Base-by-base conservation (phyloP, 1,284 basidiomycete genomes). In the Neotropicomus parvogracilis region DNA sequence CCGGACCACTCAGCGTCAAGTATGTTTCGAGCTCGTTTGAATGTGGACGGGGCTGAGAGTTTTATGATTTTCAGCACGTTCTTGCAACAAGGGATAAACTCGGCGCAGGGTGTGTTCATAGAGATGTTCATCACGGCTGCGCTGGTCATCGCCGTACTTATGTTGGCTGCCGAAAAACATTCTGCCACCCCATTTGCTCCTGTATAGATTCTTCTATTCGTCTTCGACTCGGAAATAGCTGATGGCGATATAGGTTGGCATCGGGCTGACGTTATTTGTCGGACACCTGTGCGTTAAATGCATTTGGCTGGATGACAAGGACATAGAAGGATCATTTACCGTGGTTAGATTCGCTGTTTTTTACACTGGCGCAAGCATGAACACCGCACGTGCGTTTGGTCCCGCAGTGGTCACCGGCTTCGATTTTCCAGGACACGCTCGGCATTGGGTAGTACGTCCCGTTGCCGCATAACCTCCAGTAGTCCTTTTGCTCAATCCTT, bases 301-400 rank as follows among this genome's bases (percentile, higher is more conserved):
- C 1, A n/a, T 21, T 48, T 24, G 35, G 43, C 35, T 42, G 21
- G 32, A 36, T 17, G 20, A 4, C 26, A 28, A 8, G n/a, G 14
- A 32, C 13, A 32, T 14, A 11, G 14, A 4, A 16, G 9, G n/a
- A 7, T 31, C 6, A 32, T n/a, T 41, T 16, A 33, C 32, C 17
- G 10, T 21, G 37, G 2, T n/a, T 34, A 77, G 75, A 4, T 76
- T 71, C 47, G 74, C 77, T 0, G 73, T 80, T 3, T 74, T 69
- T 52, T 83, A 77, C 57, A 83, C 80, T 0, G 79, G 81, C 6
- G 79, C 75, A 11, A 73, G 71, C 13, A 78, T 81, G 75, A 90
- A 89, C 61, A 82, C 84, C 2, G 87, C 88, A 12, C 77, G 87
- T 54, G 70, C 85, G 0, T 88, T 89, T 62, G 88, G 86, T 1